Evolutionary conservation across 345 rosid species (phyloP), one percentile per base, ranked within the genome.

Genomic region (Rhizophora apiculata): DNA sequence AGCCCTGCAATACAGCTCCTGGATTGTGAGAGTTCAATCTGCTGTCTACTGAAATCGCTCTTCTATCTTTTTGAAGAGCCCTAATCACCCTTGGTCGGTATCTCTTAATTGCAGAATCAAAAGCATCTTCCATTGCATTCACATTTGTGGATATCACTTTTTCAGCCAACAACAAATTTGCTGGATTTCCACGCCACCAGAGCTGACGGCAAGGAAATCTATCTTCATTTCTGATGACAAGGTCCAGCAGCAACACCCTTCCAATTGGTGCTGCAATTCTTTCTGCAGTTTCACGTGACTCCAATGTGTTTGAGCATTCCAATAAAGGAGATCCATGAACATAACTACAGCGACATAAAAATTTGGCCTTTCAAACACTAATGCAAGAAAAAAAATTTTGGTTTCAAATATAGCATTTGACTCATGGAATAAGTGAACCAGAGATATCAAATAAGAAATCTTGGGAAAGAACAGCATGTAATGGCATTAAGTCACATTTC

Each of bases 111-210:
- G 88, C 96, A 68, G 96, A 85, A 82, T 90, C 93, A 68, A 87
- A 85, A 11, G 86, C 89, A 79, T 86, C 89, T 69, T 84, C 96
- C 68, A 88, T 69, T 36, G 84, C 81, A 74, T 86, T 85, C 29
- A 76, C 68, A 68, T 78, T 76, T 67, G 74, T 60, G 53, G 90
- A 82, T 51, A 75, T 39, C 70, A 79, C 65, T 72, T 86, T 86
- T 63, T 95, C 98, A 8, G 99, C 86, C 78, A 86, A 74, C 81
- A 95, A 83, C 56, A 95, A 76, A 84, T 95, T 95, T 68, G 97
- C 90, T 18, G 96, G 84, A 88, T 95, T 95, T 58, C 99, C 99
- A 51, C 99, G 98, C 99, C 99, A 95, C 73, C 94, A 79, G 58
- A 95, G 90, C 69, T 92, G 85, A 68, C 86, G 99, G 76, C 97